A percentile compares a stretch with the other conserved stretches of the same genome.
These are phyloP conservation scores for Boletus fagicola DNA, from an alignment of 768 basidiomycete genomes.

Conservation along the genomic window DNA sequence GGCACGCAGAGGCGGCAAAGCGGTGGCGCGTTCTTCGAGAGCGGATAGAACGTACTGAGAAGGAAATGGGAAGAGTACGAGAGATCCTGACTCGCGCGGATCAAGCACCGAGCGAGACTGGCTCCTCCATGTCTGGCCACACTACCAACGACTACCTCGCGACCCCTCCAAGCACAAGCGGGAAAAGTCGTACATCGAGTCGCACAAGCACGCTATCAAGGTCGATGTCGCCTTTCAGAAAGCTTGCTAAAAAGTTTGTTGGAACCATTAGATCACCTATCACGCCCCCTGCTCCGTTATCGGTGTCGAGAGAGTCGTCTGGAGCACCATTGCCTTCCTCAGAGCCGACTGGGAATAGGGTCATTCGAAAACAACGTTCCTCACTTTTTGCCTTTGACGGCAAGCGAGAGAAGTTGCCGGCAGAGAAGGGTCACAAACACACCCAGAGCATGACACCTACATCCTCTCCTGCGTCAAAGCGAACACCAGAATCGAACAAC, in stretches of 20 bases:
- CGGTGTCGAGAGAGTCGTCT: constrained; percentile 41
- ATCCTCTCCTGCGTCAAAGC: constrained; percentile 49
- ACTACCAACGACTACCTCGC: constrained; percentile 60
- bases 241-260: constrained; percentile 70
- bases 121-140: constrained; percentile 64
- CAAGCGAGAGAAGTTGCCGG: constrained; percentile 45
- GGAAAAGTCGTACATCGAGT: constrained; percentile 42
- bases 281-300: constrained; percentile 46
- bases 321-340: constrained; percentile 46
- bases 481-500: constrained; percentile 35
- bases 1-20: constrained; percentile 85
- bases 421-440: constrained; percentile 64
- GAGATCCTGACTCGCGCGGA: constrained; percentile 51
- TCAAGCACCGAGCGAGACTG: constrained; percentile 61
- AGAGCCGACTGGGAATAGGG: constrained; percentile 43
- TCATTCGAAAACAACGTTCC: constrained; percentile 55
- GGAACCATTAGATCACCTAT: constrained; percentile 41
- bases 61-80: constrained; percentile 74
- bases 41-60: constrained; percentile 75
- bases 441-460: constrained; percentile 72
- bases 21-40: constrained; percentile 81
- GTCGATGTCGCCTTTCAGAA: constrained; percentile 79
- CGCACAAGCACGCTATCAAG: constrained; percentile 51
- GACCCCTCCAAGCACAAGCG: constrained; percentile 56
- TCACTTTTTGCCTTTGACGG: constrained; percentile 58